Evolutionary conservation across 75 land plant genomes (phyloP).

Genomic region (Picea glauca): DNA sequence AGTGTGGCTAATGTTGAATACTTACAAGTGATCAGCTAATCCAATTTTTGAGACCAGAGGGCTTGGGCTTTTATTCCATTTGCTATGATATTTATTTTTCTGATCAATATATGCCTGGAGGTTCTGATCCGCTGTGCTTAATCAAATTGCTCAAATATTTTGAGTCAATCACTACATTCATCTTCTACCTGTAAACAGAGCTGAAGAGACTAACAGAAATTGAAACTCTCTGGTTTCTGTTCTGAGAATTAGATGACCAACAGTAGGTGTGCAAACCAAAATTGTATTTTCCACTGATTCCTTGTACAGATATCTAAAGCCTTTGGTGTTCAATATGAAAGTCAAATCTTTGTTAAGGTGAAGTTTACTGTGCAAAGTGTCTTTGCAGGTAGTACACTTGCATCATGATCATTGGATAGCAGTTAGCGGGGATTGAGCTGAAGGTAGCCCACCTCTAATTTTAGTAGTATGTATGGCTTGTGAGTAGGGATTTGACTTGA

Average conservation of each 20-base stretch:
- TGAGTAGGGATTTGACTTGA: not conserved
- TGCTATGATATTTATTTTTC: not conserved
- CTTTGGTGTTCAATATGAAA: not conserved
- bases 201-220: slow-evolving; percentile 6
- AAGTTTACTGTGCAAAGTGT: not conserved
- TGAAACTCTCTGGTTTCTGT: not conserved
- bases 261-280: not conserved
- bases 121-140: not conserved
- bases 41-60: slow-evolving; percentile 5
- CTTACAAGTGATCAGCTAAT: slow-evolving; percentile 1
- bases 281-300: not conserved
- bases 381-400: not conserved
- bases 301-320: not conserved
- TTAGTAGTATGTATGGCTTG: not conserved
- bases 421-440: slow-evolving; percentile 1
- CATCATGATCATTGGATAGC: not conserved
- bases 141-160: not conserved
- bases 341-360: not conserved
- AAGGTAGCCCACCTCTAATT: not conserved
- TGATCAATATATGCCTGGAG: slow-evolving; percentile 8
- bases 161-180: not conserved
- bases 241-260: not conserved
- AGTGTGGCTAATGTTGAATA: not conserved
- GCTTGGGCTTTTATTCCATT: not conserved
- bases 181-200: not conserved